A percentile compares a stretch with the other conserved stretches of the same genome.
Evolutionary conservation across 305 asterid genomes (phyloP).

Genomic region (Fraxinus angustifolia): DNA sequence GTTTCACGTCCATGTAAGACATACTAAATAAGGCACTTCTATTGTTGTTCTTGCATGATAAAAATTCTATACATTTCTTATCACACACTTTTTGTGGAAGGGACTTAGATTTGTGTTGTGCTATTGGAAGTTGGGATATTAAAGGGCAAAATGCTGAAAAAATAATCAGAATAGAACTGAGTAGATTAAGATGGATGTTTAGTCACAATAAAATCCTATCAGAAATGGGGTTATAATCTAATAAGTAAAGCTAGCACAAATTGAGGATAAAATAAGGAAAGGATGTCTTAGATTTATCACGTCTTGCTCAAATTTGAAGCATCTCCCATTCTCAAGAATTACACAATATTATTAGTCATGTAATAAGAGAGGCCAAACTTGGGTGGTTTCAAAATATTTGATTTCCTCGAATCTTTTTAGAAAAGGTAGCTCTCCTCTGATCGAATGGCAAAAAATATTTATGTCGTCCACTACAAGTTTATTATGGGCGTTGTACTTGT

Average conservation of each 20-base stretch:
- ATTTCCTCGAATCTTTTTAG: not conserved
- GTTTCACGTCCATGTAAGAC: not conserved
- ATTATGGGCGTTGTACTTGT: not conserved
- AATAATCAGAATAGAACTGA: not conserved
- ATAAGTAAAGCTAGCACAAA: not conserved
- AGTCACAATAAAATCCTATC: not conserved
- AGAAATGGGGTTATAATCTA: not conserved
- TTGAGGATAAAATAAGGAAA: not conserved
- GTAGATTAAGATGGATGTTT: not conserved
- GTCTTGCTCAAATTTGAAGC: not conserved
- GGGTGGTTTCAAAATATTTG: not conserved
- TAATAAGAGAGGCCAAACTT: not conserved
- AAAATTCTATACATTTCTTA: not conserved
- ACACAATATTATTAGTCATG: not conserved
- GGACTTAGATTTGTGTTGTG: not conserved
- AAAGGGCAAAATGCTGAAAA: not conserved
- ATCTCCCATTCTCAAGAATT: not conserved
- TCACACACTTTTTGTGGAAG: not conserved
- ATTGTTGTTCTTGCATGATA: not conserved
- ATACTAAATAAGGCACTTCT: not conserved
- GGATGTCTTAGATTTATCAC: not conserved
- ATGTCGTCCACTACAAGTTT: not conserved
- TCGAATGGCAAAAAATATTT: not conserved
- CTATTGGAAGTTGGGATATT: not conserved
- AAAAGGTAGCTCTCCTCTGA: not conserved